Conservation (phyloP, 2,329 filamentous ascomycete genomes). For the Sodiomyces alkalinus region DNA sequence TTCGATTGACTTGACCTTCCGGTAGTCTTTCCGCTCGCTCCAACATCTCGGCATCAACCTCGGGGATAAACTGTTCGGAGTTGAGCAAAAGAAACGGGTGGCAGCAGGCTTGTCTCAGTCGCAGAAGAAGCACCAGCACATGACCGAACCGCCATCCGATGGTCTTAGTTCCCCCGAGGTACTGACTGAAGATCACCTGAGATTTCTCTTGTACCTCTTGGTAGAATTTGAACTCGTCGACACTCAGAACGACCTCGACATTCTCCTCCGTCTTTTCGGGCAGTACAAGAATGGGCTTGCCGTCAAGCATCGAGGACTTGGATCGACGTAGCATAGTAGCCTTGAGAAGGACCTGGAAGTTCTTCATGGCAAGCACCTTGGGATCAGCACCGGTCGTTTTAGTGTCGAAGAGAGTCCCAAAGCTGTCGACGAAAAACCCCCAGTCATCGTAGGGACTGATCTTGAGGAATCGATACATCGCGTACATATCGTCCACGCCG, state of each 20-base stretch:
- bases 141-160: slow-evolving; percentile 51
- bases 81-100: slow-evolving; percentile 55
- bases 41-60: slow-evolving; percentile 33
- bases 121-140: slow-evolving; percentile 62
- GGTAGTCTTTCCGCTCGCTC: slow-evolving; percentile 47
- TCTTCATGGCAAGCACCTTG: slow-evolving; percentile 48
- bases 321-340: slow-evolving; percentile 71
- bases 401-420: slow-evolving; percentile 22
- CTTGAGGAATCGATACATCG: slow-evolving; percentile 59
- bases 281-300: slow-evolving; percentile 56
- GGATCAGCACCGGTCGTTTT: slow-evolving; percentile 25
- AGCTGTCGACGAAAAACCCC: slow-evolving; percentile 41
- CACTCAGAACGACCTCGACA: slow-evolving; percentile 48
- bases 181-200: slow-evolving; percentile 61
- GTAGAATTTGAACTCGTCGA: slow-evolving; percentile 53
- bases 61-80: slow-evolving; percentile 22
- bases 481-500: slow-evolving; percentile 59
- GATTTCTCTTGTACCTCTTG: slow-evolving; percentile 49
- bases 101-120: slow-evolving; percentile 68
- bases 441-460: slow-evolving; percentile 60
- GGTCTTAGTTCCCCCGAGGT: no score
- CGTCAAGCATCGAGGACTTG: slow-evolving; percentile 66
- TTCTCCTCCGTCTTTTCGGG: slow-evolving; percentile 49
- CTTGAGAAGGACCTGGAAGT: slow-evolving; percentile 61
- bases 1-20: slow-evolving; percentile 46